Percentiles rank a stretch among this genome's conserved stretches.
These are phyloP conservation scores for Boletus rubropictus DNA, from an alignment of 768 basidiomycete species.

Conservation along the genomic window DNA sequence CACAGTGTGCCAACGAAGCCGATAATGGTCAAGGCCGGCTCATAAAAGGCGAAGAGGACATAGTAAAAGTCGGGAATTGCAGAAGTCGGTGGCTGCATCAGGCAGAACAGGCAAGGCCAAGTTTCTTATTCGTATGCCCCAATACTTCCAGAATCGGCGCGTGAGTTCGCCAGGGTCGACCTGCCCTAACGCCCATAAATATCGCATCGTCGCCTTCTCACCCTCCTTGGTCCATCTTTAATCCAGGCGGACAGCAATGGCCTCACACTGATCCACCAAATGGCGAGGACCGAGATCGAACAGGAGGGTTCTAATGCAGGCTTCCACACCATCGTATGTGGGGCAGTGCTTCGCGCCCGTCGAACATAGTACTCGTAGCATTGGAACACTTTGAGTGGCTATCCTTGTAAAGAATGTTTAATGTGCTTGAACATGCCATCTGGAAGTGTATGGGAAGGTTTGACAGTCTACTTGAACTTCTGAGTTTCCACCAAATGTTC, in stretches of 20 bases:
- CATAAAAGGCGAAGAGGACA: constrained; percentile 66
- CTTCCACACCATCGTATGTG: constrained; percentile 11
- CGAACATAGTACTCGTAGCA: constrained; percentile 27
- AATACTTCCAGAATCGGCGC: background rate
- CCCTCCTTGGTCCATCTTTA: constrained; percentile 44
- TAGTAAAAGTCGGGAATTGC: constrained; percentile 72
- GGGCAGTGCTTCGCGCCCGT: constrained; percentile 45
- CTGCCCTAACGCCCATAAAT: constrained; percentile 19
- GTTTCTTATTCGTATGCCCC: background rate
- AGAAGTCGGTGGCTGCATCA: constrained; percentile 44
- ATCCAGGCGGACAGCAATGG: constrained; percentile 61
- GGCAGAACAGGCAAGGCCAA: background rate
- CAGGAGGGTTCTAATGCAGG: constrained; percentile 70
- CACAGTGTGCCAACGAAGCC: constrained; percentile 63
- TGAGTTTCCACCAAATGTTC: too few relatives aligned
- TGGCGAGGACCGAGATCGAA: constrained; percentile 71
- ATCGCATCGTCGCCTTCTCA: background rate
- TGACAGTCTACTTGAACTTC: too few relatives aligned
- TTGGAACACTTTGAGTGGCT: too few relatives aligned
- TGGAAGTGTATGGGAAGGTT: too few relatives aligned
- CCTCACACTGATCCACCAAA: constrained; percentile 54
- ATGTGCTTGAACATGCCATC: too few relatives aligned
- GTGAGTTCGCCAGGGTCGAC: constrained; percentile 9
- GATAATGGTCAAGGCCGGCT: constrained; percentile 58
- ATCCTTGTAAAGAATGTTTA: too few relatives aligned